Evolutionary conservation across 306 rosid genomes (phyloP), one percentile per base, ranked within the genome.

Genomic region (Rosa multiflora): DNA sequence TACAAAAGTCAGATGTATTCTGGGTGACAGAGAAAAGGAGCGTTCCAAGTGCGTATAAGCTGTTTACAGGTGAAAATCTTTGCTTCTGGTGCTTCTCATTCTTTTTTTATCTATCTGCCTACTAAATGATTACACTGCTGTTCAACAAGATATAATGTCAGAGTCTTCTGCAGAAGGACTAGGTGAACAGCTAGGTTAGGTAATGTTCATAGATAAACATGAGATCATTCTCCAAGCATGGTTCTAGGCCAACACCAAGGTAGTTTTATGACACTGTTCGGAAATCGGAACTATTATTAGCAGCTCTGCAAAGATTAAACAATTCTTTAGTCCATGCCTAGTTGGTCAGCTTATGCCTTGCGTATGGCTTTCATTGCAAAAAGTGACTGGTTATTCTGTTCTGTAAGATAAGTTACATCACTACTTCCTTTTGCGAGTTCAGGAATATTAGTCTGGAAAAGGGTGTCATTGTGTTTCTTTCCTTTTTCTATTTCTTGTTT

Each of bases 11-110:
- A 21, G 95, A 92, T 39, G 91, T 92, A 17, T 90, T 87, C 86
- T 90, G 95, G 95, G 88, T 83, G 46, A 73, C 92, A 21, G 91
- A 92, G 84, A 86, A 83, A 77, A 83, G 97, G 80, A 82, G 85
- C 10, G 82, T 92, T 66, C 97, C 97, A 74, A 74, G 94, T n/a
- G 91, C 92, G 8, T 92, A 90, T 84, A 90, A 62, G 82, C 85
- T 92, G 43, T 92, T 87, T 82, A 92, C 93, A 58, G 92, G 97
- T 87, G 70, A 70, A 85, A 55, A 48, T 76, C 6, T 74, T 71
- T 51, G 58, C 81, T 79, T 42, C 67, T 51, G 14, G 7, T 69
- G 59, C 79, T 75, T 76, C 75, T 47, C 10, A 43, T 46, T 55
- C 37, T 76, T 21, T 20, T 35, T 70, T 11, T 29, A 53, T 53